Conservation (phyloP, 2,329 filamentous ascomycete species). For the Penicillium polonicum region DNA sequence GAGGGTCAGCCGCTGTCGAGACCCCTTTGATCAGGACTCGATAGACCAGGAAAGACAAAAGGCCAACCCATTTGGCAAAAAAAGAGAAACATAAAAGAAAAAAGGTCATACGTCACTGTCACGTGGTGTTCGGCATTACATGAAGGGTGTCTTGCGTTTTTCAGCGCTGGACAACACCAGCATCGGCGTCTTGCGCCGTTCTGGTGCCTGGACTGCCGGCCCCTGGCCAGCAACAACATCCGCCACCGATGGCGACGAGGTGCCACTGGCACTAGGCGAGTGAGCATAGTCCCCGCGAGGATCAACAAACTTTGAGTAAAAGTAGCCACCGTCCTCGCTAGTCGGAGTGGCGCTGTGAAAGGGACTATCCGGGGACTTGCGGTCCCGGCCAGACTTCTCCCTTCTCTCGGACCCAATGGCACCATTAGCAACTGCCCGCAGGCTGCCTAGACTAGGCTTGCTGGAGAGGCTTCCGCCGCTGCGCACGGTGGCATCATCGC, state of each 20-base stretch:
- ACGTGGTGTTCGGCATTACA: slow-evolving; percentile 48
- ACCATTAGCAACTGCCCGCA: slow-evolving; percentile 74
- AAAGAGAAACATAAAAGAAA: slow-evolving; percentile 6
- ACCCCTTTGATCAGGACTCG: not conserved
- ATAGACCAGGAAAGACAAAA: slow-evolving; percentile 9
- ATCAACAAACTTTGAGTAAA: slow-evolving; percentile 56
- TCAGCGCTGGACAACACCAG: slow-evolving; percentile 84
- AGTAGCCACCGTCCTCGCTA: slow-evolving; percentile 59
- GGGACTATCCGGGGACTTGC: slow-evolving; percentile 52
- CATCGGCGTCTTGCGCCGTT: slow-evolving; percentile 78
- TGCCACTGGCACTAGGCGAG: slow-evolving; percentile 25
- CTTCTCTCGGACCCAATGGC: slow-evolving; percentile 88
- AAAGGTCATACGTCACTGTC: slow-evolving; percentile 38
- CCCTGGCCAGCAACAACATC: slow-evolving; percentile 52
- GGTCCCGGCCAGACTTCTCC: slow-evolving; percentile 61
- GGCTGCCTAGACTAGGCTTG: slow-evolving; percentile 70
- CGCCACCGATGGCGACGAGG: slow-evolving; percentile 39
- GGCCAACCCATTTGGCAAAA: slow-evolving; percentile 6
- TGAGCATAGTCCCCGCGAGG: slow-evolving; percentile 42
- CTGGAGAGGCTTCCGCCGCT: slow-evolving; percentile 80
- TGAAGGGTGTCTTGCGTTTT: slow-evolving; percentile 76
- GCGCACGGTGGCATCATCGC: slow-evolving; percentile 72
- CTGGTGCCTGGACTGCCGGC: slow-evolving; percentile 54
- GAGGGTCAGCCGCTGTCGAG: not conserved
- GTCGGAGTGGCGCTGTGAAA: slow-evolving; percentile 64